These are phyloP conservation scores for Cicer cuneatum DNA, from an alignment of 306 rosid genomes.

Conservation along the genomic window DNA sequence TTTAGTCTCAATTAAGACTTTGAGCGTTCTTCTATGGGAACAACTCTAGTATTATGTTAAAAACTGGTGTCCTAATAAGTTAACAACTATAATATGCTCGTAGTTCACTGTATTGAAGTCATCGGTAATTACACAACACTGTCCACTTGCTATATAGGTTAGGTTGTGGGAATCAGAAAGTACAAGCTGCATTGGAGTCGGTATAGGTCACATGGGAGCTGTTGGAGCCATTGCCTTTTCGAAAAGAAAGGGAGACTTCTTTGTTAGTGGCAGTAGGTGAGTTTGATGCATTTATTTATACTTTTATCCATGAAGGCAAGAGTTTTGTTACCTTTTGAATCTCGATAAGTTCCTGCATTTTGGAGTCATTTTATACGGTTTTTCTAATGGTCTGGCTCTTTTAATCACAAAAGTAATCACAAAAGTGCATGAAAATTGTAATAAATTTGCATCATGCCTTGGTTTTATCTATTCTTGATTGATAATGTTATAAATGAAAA, in stretches of 20 bases:
- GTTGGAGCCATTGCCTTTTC: conserved; percentile 94
- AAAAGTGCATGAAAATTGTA: background rate
- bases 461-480: conserved; percentile 26
- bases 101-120: background rate
- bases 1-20: conserved; percentile 31
- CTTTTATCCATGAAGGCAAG: conserved; percentile 5
- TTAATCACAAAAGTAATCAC: conserved; percentile 18
- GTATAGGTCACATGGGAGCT: conserved; percentile 87
- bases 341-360: background rate
- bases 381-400: conserved; percentile 30
- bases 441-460: background rate
- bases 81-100: conserved; percentile 35
- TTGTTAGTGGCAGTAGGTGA: conserved; percentile 95
- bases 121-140: conserved; percentile 16
- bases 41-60: conserved; percentile 17
- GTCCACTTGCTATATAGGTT: conserved; percentile 62
- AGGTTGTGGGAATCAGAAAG: conserved; percentile 92
- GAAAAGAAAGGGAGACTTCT: conserved; percentile 72
- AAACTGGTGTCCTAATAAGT: conserved; percentile 25
- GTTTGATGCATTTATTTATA: conserved; percentile 44
- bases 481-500: conserved; percentile 1
- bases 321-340: conserved; percentile 4
- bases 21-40: conserved; percentile 33
- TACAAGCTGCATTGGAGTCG: conserved; percentile 79
- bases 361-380: conserved; percentile 14